Conservation (phyloP, 768 basidiomycete species). For the Suillus bovinus region DNA sequence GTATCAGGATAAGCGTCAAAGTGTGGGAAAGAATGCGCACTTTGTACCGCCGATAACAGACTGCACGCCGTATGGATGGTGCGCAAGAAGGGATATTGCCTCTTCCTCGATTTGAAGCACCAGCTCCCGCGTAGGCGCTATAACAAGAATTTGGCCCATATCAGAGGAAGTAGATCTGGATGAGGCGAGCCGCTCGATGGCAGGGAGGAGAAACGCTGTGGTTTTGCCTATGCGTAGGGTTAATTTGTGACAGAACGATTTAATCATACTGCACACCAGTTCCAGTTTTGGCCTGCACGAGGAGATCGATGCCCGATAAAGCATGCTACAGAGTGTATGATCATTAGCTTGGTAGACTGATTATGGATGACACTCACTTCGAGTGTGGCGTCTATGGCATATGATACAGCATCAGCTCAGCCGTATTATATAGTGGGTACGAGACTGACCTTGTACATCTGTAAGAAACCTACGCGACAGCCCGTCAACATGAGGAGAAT, state of each 20-base stretch:
- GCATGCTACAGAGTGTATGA: constrained; percentile 31
- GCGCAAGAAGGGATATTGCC: constrained; percentile 47
- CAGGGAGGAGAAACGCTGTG: constrained; percentile 74
- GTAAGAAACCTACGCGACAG: constrained; percentile 39
- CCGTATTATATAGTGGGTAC: neutral
- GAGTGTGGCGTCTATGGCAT: constrained; percentile 39
- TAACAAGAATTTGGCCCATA: constrained; percentile 46
- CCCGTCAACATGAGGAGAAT: constrained; percentile 2
- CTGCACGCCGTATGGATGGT: constrained; percentile 44
- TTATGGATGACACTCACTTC: constrained; percentile 26
- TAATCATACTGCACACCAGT: constrained; percentile 45
- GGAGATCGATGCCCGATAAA: constrained; percentile 43
- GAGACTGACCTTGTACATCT: constrained; percentile 45
- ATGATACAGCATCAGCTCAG: neutral
- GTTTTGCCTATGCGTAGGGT: constrained; percentile 52
- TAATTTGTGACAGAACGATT: neutral
- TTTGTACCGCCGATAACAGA: constrained; percentile 60
- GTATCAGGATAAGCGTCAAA: constrained; percentile 11
- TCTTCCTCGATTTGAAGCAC: constrained; percentile 68
- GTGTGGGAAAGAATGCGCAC: constrained; percentile 21
- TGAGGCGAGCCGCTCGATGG: constrained; percentile 59
- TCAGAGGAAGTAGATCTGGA: constrained; percentile 36
- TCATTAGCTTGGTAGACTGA: constrained; percentile 7
- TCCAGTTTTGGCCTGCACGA: constrained; percentile 59
- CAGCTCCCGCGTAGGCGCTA: constrained; percentile 75